Conservation (phyloP, 176 grass and related monocot genomes). For the Paspalum notatum region DNA sequence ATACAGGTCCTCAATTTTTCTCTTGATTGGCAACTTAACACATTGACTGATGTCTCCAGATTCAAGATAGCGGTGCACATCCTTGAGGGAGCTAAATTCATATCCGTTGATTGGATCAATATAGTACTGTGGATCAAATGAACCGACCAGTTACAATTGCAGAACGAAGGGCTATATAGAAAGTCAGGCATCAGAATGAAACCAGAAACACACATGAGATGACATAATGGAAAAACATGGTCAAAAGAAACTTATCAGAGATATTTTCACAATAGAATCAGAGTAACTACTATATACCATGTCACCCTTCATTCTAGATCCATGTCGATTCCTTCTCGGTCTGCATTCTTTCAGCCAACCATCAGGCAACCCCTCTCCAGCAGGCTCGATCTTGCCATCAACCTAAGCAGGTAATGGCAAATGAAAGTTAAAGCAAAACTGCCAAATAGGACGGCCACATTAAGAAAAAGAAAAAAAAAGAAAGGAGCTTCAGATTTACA, state of each 20-base stretch:
- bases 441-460: not conserved
- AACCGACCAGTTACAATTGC: constrained; percentile 13
- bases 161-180: constrained; percentile 18
- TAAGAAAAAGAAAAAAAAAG: not conserved
- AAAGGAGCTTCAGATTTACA: not conserved
- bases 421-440: constrained; percentile 28
- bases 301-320: constrained; percentile 48
- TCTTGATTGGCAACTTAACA: constrained; percentile 49
- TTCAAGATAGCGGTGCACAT: constrained; percentile 56
- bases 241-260: not conserved
- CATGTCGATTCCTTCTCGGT: constrained; percentile 43
- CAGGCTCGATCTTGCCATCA: constrained; percentile 37
- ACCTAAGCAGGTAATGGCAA: constrained; percentile 35
- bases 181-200: constrained; percentile 33
- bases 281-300: constrained; percentile 37
- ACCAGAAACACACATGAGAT: not conserved
- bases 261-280: constrained; percentile 25
- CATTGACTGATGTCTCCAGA: constrained; percentile 49
- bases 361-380: constrained; percentile 47
- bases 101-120: constrained; percentile 69
- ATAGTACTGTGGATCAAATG: constrained; percentile 65
- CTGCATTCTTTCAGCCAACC: constrained; percentile 67
- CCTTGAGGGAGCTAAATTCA: constrained; percentile 64
- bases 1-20: constrained; percentile 41
- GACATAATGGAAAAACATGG: not conserved